Conservation (phyloP, 1,284 basidiomycete genomes). For the Boletellus deceptivus region DNA sequence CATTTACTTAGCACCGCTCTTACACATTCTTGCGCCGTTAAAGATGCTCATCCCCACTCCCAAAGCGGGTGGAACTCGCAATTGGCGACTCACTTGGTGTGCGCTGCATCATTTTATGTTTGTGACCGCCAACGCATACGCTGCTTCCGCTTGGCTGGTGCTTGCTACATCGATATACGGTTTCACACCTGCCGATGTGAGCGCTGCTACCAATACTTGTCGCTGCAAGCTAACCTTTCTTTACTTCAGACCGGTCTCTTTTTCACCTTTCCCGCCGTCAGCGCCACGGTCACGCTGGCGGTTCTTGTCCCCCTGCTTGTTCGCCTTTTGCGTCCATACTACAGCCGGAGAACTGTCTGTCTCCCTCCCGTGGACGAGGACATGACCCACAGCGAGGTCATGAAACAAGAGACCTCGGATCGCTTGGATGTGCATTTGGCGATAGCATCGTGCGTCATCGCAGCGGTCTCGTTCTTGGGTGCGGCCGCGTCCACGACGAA, state of each 20-base stretch:
- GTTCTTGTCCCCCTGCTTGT: constrained; percentile 18
- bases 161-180: constrained; percentile 24
- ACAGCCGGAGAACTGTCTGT: not conserved
- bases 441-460: constrained; percentile 20
- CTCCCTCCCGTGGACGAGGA: not conserved
- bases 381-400: not conserved
- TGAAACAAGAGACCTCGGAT: constrained; percentile 24
- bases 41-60: constrained; percentile 24
- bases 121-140: constrained; percentile 20
- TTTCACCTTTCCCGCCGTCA: constrained; percentile 12
- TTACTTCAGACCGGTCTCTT: constrained; percentile 26
- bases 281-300: constrained; percentile 13
- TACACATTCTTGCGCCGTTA: constrained; percentile 27
- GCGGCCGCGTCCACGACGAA: constrained; percentile 16
- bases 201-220: not conserved
- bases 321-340: constrained; percentile 21
- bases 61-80: constrained; percentile 21
- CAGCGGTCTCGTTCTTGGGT: constrained; percentile 15
- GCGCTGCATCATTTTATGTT: constrained; percentile 26
- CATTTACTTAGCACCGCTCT: not conserved
- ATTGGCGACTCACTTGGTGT: constrained; percentile 33
- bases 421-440: constrained; percentile 32
- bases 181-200: constrained; percentile 25
- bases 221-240: constrained; percentile 1
- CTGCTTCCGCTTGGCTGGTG: constrained; percentile 22